phyloP scores from a whole-genome alignment of 331 rosid species.

The Acacia concinna region DNA sequence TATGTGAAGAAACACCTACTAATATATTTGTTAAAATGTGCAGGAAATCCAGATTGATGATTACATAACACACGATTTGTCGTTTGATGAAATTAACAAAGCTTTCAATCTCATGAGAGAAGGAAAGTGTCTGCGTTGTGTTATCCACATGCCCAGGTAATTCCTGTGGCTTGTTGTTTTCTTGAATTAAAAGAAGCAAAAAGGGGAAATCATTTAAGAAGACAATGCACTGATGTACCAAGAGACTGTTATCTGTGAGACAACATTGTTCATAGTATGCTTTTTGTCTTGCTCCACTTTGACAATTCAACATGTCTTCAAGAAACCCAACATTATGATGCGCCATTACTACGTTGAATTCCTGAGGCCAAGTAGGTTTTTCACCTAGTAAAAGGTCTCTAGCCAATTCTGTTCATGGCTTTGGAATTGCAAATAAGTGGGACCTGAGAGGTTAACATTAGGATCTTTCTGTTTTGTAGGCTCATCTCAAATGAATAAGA shows the following conservation, averaged over 20 bases:
- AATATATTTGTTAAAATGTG: slow-evolving; percentile 20
- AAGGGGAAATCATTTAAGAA: neutral
- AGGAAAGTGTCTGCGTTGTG: slow-evolving; percentile 92
- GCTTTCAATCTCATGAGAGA: slow-evolving; percentile 87
- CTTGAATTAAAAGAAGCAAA: neutral
- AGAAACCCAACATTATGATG: neutral
- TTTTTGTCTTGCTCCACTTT: neutral
- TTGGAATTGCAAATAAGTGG: neutral
- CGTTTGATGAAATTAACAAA: slow-evolving; percentile 70
- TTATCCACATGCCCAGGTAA: slow-evolving; percentile 69
- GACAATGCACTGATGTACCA: neutral
- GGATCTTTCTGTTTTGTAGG: neutral
- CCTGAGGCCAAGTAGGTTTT: slow-evolving; percentile 18
- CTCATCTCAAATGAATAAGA: neutral
- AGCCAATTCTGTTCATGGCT: neutral
- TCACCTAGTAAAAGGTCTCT: neutral
- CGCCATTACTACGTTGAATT: neutral
- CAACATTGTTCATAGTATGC: slow-evolving; percentile 1
- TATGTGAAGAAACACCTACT: neutral
- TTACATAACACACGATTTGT: slow-evolving; percentile 73
- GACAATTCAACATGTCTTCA: neutral
- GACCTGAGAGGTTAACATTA: neutral
- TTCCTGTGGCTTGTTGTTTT: neutral
- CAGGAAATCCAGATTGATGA: slow-evolving; percentile 91
- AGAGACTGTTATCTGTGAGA: slow-evolving; percentile 8